phyloP scores from a whole-genome alignment of 2,329 filamentous ascomycete genomes.

The Xylariaceae sp. region DNA sequence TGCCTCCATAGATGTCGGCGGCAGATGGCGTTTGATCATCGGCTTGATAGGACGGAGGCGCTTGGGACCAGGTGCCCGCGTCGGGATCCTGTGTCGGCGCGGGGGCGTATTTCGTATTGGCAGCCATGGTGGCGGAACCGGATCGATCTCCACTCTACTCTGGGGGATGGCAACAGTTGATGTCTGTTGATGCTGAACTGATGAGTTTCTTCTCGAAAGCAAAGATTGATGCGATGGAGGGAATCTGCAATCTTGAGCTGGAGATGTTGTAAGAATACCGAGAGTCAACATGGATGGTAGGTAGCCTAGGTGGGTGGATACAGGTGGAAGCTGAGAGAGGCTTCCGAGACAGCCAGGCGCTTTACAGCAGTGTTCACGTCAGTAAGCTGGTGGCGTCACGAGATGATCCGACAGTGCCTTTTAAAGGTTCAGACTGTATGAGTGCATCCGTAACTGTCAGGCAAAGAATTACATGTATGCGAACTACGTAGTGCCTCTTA shows the following conservation, averaged over 20 bases:
- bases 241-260: no score
- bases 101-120: conserved; percentile 74
- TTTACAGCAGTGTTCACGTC: neutral
- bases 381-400: neutral
- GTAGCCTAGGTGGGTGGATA: neutral
- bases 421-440: no score
- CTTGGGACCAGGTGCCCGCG: conserved; percentile 57
- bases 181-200: no score
- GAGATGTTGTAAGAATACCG: no score
- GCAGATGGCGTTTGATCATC: conserved; percentile 52
- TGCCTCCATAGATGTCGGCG: conserved; percentile 57
- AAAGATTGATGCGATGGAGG: no score
- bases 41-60: conserved; percentile 74
- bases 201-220: no score
- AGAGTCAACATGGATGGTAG: neutral
- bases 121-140: conserved; percentile 59
- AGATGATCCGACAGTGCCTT: no score
- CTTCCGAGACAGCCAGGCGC: neutral
- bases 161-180: no score
- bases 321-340: neutral
- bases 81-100: conserved; percentile 85
- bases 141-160: no score
- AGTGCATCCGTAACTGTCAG: no score
- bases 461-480: no score
- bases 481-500: no score